Evolutionary conservation across 495 filamentous ascomycete species (phyloP).

Genomic region (Bryoglossum gracile): DNA sequence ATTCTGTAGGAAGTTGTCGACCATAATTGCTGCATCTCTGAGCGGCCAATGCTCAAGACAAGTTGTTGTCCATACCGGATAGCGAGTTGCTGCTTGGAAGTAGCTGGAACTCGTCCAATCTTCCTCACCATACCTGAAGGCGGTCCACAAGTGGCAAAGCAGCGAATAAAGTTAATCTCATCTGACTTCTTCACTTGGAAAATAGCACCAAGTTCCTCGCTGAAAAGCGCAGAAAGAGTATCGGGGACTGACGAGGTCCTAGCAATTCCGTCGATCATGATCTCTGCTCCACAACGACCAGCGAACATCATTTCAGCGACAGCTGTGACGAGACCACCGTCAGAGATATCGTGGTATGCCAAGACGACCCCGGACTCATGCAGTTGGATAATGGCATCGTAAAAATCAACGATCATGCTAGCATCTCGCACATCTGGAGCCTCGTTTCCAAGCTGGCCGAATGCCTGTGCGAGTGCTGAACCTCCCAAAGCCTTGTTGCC

Average conservation of each 20-base stretch:
- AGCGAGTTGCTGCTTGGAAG: constrained; percentile 68
- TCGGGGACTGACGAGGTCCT: constrained; percentile 48
- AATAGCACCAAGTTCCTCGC: constrained; percentile 93
- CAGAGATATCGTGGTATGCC: constrained; percentile 91
- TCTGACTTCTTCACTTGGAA: constrained; percentile 87
- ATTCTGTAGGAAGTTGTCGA: constrained; percentile 80
- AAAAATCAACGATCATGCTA: constrained; percentile 81
- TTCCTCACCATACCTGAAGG: constrained; percentile 71
- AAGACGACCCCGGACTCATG: constrained; percentile 84
- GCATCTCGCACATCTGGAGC: constrained; percentile 79
- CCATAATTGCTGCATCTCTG: constrained; percentile 83
- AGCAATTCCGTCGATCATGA: constrained; percentile 71
- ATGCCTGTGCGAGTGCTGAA: constrained; percentile 87
- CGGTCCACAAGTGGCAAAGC: constrained; percentile 89
- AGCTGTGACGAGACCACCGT: constrained; percentile 89
- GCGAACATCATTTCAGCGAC: constrained; percentile 98
- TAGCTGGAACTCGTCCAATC: constrained; percentile 64
- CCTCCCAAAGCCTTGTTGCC: constrained; percentile 78
- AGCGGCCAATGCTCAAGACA: constrained; percentile 61
- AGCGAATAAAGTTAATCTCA: constrained; percentile 75
- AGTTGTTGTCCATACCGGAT: constrained; percentile 61
- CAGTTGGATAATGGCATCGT: constrained; percentile 77
- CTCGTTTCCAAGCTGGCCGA: constrained; percentile 76
- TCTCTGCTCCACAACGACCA: constrained; percentile 79
- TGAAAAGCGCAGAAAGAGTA: constrained; percentile 76